These are phyloP conservation scores for Diplotaxis tenuifolia DNA, from an alignment of 345 rosid genomes.

Conservation along the genomic window DNA sequence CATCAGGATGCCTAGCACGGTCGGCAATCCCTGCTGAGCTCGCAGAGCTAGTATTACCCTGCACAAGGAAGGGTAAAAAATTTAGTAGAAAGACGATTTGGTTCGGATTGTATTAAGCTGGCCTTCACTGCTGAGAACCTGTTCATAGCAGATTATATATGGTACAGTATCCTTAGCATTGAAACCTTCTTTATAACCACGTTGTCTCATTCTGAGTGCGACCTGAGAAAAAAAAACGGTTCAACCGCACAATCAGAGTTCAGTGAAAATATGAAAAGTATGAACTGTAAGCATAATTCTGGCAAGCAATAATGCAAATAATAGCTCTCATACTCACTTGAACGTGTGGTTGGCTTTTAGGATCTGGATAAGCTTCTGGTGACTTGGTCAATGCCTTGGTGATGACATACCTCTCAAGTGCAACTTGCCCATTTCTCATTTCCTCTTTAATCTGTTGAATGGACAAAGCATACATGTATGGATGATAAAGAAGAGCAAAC, in stretches of 20 bases:
- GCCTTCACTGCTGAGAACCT: constrained; percentile 48
- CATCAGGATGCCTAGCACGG: constrained; percentile 98
- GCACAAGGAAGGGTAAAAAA: constrained; percentile 17
- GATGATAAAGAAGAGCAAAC: constrained; percentile 1
- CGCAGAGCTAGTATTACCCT: constrained; percentile 60
- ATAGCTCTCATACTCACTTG: constrained; percentile 52
- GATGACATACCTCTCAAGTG: constrained; percentile 88
- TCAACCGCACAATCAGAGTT: constrained; percentile 23
- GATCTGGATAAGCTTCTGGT: constrained; percentile 94
- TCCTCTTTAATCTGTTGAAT: constrained; percentile 79
- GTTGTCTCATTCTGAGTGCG: constrained; percentile 85
- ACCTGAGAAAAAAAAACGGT: constrained; percentile 48
- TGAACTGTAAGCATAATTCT: not conserved
- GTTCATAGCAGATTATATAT: constrained; percentile 87
- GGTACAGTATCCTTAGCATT: constrained; percentile 88
- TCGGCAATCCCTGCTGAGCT: constrained; percentile 77
- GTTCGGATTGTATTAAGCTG: constrained; percentile 16
- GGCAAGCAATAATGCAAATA: constrained; percentile 3
- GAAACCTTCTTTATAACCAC: constrained; percentile 79
- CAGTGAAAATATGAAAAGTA: constrained; percentile 5
- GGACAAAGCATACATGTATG: constrained; percentile 15
- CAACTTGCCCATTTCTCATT: constrained; percentile 87
- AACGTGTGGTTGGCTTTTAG: constrained; percentile 95
- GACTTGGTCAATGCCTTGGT: constrained; percentile 93
- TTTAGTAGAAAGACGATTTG: constrained; percentile 16